A percentile compares a stretch with the other conserved stretches of the same genome.
Conservation (phyloP, 345 rosid species). For the Balakata baccata region DNA sequence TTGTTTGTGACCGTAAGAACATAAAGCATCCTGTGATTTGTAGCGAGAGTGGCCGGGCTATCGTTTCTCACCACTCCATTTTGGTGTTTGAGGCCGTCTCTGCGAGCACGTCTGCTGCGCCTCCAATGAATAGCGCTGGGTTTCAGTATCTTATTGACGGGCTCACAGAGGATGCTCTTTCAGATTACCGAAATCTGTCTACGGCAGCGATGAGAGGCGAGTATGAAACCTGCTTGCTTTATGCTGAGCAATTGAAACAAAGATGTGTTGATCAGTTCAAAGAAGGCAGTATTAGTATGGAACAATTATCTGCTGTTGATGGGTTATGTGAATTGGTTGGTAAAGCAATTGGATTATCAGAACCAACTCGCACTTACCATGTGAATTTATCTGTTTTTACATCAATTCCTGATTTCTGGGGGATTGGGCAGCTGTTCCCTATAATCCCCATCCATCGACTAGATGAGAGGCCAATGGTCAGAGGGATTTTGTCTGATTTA, state of each 20-base stretch:
- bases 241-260: slow-evolving; percentile 79
- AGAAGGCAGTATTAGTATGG: slow-evolving; percentile 71
- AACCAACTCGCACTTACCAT: slow-evolving; percentile 62
- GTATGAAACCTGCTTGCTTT: slow-evolving; percentile 56
- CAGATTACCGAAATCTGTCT: slow-evolving; percentile 47
- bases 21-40: slow-evolving; percentile 77
- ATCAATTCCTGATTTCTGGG: slow-evolving; percentile 97
- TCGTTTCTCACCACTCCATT: slow-evolving; percentile 86
- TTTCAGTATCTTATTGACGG: slow-evolving; percentile 58
- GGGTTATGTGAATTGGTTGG: slow-evolving; percentile 68
- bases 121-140: slow-evolving; percentile 28
- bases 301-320: slow-evolving; percentile 82
- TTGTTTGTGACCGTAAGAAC: slow-evolving; percentile 64
- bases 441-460: slow-evolving; percentile 81
- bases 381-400: slow-evolving; percentile 86
- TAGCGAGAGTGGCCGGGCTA: slow-evolving; percentile 90
- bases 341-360: slow-evolving; percentile 49
- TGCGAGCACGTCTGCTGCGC: slow-evolving; percentile 17
- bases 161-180: slow-evolving; percentile 60
- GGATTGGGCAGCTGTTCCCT: slow-evolving; percentile 87
- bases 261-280: slow-evolving; percentile 74
- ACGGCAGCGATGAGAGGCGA: slow-evolving; percentile 64
- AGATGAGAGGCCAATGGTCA: slow-evolving; percentile 63
- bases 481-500: slow-evolving; percentile 77
- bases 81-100: slow-evolving; percentile 80